These are phyloP conservation scores for Anaeromyces robustus DNA, from an alignment of 192 early-diverging fungal species.

Conservation along the genomic window DNA sequence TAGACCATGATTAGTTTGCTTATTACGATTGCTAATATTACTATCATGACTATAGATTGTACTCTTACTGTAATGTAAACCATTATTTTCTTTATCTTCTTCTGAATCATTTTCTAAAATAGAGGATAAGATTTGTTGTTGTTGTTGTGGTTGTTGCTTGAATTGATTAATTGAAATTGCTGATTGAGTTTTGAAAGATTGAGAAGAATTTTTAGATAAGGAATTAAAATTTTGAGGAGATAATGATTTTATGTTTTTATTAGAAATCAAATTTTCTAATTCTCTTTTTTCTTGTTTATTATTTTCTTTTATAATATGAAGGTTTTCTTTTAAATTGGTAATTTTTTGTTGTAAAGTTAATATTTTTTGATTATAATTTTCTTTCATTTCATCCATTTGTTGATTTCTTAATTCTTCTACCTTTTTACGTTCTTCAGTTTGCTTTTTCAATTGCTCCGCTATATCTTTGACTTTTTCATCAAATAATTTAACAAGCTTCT, in stretches of 20 bases:
- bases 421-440: neutral
- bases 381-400: neutral
- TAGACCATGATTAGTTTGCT: neutral
- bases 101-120: too few relatives aligned
- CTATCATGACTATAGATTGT: neutral
- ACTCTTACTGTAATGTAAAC: too few relatives aligned
- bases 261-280: neutral
- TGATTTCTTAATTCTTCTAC: neutral
- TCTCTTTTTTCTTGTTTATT: neutral
- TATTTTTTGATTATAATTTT: neutral
- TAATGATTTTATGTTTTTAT: neutral
- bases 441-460: neutral
- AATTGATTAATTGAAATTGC: too few relatives aligned
- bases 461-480: neutral
- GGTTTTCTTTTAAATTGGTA: neutral
- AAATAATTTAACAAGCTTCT: neutral
- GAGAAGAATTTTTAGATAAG: neutral
- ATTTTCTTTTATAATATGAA: neutral
- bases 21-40: neutral
- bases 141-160: too few relatives aligned
- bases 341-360: neutral
- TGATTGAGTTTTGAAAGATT: neutral
- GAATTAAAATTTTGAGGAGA: neutral
- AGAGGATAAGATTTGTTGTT: too few relatives aligned
- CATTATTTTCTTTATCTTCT: too few relatives aligned